A percentile compares a stretch with the other conserved stretches of the same genome.
phyloP scores from a whole-genome alignment of 2,329 filamentous ascomycete genomes.

The Neurospora crassa region DNA sequence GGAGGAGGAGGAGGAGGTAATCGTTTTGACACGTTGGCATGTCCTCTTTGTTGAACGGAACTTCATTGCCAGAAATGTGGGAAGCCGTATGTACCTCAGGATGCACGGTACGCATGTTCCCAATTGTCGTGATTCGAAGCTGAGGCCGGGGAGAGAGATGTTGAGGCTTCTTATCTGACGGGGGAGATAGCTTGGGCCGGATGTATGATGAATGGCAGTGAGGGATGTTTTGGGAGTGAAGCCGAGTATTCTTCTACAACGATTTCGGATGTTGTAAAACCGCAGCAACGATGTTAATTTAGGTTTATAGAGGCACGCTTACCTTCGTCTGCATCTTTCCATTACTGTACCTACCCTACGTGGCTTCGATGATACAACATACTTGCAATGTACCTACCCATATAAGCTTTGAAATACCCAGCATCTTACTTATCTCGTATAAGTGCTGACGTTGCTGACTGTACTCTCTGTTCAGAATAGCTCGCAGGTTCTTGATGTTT shows the following conservation, averaged over 20 bases:
- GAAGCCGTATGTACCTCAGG: background rate
- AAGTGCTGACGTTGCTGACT: no score
- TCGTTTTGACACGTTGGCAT: background rate
- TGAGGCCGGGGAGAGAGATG: background rate
- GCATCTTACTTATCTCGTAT: no score
- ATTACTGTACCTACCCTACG: background rate
- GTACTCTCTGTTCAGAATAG: no score
- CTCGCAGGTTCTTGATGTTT: no score
- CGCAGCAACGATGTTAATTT: background rate
- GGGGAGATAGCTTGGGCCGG: background rate
- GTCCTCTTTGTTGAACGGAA: background rate
- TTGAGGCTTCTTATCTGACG: background rate
- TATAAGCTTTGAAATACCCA: no score
- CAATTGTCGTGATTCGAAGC: background rate
- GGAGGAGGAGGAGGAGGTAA: background rate
- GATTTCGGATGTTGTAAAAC: no score
- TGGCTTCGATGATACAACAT: background rate
- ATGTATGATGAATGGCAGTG: background rate
- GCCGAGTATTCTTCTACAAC: no score
- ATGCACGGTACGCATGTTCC: background rate
- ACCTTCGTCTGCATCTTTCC: background rate
- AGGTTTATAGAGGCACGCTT: background rate
- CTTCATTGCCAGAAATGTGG: background rate
- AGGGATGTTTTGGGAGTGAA: no score
- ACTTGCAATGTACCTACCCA: background rate